phyloP scores from a whole-genome alignment of 345 rosid genomes.

The Toxicodendron radicans region DNA sequence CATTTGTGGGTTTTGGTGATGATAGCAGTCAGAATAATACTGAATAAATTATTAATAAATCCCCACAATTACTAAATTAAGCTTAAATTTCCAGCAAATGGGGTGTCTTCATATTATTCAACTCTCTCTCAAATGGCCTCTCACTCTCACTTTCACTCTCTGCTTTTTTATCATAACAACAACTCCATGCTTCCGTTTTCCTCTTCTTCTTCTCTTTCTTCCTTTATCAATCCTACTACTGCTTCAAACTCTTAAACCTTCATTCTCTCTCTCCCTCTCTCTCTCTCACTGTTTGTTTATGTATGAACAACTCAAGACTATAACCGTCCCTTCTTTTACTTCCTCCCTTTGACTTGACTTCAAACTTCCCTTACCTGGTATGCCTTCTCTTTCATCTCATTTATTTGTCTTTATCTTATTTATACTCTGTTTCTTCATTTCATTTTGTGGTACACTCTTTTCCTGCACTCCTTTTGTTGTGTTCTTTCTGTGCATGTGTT shows the following conservation, averaged over 20 bases:
- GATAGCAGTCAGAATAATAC: background rate
- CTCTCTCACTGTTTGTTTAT: background rate
- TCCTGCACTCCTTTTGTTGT: background rate
- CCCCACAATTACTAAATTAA: constrained; percentile 17
- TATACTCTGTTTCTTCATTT: background rate
- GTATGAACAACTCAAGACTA: constrained; percentile 17
- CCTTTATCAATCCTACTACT: constrained; percentile 8
- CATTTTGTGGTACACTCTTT: background rate
- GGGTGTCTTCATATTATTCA: constrained; percentile 26
- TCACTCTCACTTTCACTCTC: constrained; percentile 1
- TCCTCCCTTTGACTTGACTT: constrained; percentile 25
- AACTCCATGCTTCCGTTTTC: background rate
- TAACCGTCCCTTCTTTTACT: constrained; percentile 35
- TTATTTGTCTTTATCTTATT: background rate
- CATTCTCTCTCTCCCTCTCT: background rate
- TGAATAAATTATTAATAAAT: background rate
- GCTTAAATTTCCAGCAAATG: constrained; percentile 23
- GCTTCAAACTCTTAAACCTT: constrained; percentile 28
- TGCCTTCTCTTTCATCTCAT: constrained; percentile 9
- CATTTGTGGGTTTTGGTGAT: constrained; percentile 12
- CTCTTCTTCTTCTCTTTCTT: constrained; percentile 31
- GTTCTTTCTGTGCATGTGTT: background rate
- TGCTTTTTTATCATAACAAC: background rate
- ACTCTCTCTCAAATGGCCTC: constrained; percentile 15
- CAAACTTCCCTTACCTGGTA: constrained; percentile 25